Percentiles rank a stretch among this genome's conserved stretches.
These are phyloP conservation scores for Solanum hybrid DNA, from an alignment of 305 asterid genomes.

Conservation along the genomic window DNA sequence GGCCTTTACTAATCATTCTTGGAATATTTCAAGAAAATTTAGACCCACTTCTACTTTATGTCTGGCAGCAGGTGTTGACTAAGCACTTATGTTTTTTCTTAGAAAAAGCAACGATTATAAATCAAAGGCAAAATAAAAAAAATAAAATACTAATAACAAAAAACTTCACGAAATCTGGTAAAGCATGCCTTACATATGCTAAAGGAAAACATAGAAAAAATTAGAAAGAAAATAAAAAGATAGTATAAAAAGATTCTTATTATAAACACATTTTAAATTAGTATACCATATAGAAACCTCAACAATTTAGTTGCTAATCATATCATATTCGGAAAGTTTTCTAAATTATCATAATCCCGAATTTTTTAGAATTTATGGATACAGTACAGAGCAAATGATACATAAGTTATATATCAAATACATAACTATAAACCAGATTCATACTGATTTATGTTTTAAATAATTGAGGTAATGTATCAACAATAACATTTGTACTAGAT, in stretches of 20 bases:
- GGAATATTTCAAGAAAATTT: constrained; percentile 53
- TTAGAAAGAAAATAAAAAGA: background rate
- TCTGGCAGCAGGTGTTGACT: constrained; percentile 37
- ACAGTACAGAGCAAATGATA: too few relatives aligned
- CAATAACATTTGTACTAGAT: too few relatives aligned
- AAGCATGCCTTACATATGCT: background rate
- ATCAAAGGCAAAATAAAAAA: background rate
- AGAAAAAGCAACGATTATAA: background rate
- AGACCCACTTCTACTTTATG: constrained; percentile 57
- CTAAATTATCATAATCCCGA: fast-evolving
- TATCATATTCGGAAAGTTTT: background rate
- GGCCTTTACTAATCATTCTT: constrained; percentile 52
- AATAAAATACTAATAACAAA: background rate
- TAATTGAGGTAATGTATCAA: too few relatives aligned
- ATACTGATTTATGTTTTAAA: too few relatives aligned
- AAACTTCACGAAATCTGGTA: background rate
- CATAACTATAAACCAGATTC: background rate
- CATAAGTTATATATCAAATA: too few relatives aligned
- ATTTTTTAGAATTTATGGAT: too few relatives aligned
- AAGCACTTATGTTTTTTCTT: background rate
- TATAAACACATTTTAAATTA: background rate
- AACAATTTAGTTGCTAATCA: background rate
- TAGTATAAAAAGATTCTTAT: background rate
- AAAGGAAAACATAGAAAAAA: background rate
- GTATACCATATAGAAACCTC: background rate